These are phyloP conservation scores for Nannochloris sp. DNA, from an alignment of 139 green algal genomes.

Conservation along the genomic window DNA sequence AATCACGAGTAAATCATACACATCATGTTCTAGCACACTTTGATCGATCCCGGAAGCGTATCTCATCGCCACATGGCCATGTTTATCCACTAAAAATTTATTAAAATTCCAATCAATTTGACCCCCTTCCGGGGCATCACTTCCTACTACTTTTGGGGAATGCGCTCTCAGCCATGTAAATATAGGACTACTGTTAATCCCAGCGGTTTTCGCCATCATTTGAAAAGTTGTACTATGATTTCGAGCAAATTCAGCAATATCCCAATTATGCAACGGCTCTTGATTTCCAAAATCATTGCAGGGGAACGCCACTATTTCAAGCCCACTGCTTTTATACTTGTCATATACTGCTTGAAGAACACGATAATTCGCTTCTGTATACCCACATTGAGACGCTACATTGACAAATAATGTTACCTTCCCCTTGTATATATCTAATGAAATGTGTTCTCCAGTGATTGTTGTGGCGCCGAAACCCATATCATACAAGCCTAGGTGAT, in stretches of 20 bases:
- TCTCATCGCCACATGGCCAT: background rate
- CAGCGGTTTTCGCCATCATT: background rate
- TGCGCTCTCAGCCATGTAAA: background rate
- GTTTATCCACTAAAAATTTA: constrained; percentile 3
- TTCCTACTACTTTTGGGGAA: background rate
- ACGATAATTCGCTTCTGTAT: constrained; percentile 9
- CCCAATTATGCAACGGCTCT: background rate
- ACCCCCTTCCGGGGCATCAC: background rate
- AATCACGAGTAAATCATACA: background rate
- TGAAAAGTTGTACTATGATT: background rate
- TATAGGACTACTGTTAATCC: background rate
- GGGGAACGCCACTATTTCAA: constrained; percentile 1
- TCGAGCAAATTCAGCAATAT: background rate
- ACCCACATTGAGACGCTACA: background rate
- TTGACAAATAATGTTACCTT: background rate
- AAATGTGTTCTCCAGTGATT: background rate
- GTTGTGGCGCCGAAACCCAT: too few species aligned
- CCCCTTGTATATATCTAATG: background rate
- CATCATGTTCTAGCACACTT: background rate
- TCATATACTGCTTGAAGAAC: background rate
- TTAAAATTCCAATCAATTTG: constrained; percentile 8
- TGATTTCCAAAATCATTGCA: constrained; percentile 5
- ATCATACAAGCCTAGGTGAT: too few species aligned
- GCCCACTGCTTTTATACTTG: background rate
- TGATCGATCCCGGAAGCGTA: background rate